Evolutionary conservation across 108 stramenopile genomes (phyloP).

Genomic region (Fistulifera solaris): DNA sequence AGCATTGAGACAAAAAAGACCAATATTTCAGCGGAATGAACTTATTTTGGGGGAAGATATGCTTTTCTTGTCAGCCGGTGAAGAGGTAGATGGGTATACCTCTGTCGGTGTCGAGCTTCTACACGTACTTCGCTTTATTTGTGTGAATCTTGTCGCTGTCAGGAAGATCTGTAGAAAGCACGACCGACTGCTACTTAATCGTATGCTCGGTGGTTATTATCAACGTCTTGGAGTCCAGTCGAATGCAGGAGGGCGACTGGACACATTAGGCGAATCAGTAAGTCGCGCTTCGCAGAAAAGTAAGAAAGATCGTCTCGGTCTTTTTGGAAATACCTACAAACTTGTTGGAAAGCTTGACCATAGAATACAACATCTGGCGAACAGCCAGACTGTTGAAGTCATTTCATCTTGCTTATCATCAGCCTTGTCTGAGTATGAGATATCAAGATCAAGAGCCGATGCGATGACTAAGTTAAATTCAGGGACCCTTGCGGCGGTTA

Average conservation of each 20-base stretch:
- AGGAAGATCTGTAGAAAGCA: slow-evolving; percentile 83
- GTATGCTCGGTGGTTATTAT: slow-evolving; percentile 84
- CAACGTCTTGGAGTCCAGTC: slow-evolving; percentile 19
- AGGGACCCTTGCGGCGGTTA: neutral
- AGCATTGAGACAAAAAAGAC: slow-evolving; percentile 39
- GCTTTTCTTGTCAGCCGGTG: slow-evolving; percentile 69
- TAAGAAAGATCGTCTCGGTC: slow-evolving; percentile 23
- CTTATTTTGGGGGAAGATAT: slow-evolving; percentile 47
- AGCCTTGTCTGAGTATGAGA: slow-evolving; percentile 71
- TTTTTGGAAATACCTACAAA: slow-evolving; percentile 30
- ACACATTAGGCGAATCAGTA: slow-evolving; percentile 30
- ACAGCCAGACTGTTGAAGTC: slow-evolving; percentile 62
- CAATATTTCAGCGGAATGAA: slow-evolving; percentile 72
- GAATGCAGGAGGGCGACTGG: slow-evolving; percentile 20
- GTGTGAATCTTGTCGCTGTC: slow-evolving; percentile 70
- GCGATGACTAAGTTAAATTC: slow-evolving; percentile 39
- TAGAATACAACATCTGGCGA: slow-evolving; percentile 67
- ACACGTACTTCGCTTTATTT: slow-evolving; percentile 70
- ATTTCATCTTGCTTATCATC: slow-evolving; percentile 67
- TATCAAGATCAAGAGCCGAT: slow-evolving; percentile 52
- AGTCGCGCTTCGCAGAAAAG: slow-evolving; percentile 21
- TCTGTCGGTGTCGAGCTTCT: slow-evolving; percentile 72
- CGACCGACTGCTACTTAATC: slow-evolving; percentile 65
- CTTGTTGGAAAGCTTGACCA: slow-evolving; percentile 44
- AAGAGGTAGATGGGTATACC: slow-evolving; percentile 70